phyloP scores from a whole-genome alignment of 805 yeast genomes.

The Debaryomyces castellii region DNA sequence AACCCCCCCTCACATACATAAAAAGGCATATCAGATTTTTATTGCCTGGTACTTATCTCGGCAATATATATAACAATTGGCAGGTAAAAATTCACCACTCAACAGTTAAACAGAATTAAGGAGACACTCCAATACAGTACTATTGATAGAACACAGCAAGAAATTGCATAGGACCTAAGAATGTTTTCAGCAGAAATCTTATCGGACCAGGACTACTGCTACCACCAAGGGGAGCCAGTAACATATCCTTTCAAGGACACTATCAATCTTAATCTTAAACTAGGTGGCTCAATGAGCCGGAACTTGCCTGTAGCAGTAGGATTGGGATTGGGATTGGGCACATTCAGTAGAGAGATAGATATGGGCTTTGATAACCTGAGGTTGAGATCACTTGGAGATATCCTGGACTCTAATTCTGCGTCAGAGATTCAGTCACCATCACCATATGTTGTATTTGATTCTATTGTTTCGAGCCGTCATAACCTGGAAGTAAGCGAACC shows the following conservation, averaged over 20 bases:
- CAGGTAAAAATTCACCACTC: no score
- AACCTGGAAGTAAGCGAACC: neutral
- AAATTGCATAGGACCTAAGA: neutral
- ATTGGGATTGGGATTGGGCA: neutral
- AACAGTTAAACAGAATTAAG: no score
- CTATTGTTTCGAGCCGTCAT: neutral
- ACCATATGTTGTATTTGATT: conserved; percentile 4
- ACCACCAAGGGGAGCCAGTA: conserved; percentile 1
- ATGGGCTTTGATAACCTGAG: neutral
- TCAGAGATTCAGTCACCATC: neutral
- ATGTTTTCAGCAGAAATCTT: neutral
- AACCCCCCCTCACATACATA: no score
- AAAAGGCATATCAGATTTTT: no score
- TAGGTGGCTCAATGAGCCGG: neutral
- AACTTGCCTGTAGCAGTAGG: neutral
- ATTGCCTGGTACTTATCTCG: no score
- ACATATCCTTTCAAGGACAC: conserved; percentile 3
- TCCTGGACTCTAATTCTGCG: neutral
- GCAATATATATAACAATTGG: no score
- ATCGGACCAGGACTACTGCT: neutral
- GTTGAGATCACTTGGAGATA: neutral
- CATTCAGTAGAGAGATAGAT: conserved; percentile 4
- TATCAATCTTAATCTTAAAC: conserved; percentile 4
- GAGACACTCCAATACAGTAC: no score
- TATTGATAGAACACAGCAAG: neutral